A percentile compares a stretch with the other conserved stretches of the same genome.
These are phyloP conservation scores for Sarcomyxa edulis DNA, from an alignment of 768 basidiomycete genomes.

Conservation along the genomic window DNA sequence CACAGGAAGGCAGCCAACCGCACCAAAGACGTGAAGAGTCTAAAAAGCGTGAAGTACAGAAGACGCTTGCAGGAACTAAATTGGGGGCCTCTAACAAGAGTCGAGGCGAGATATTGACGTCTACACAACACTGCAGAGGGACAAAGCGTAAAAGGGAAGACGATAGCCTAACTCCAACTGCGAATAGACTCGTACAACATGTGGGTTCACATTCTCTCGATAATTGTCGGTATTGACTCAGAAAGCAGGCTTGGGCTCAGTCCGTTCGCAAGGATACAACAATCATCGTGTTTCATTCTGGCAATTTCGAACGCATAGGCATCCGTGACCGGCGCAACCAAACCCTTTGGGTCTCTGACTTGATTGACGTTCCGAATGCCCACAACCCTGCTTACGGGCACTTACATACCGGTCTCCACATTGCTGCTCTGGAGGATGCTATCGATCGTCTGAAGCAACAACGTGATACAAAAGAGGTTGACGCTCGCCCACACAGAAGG, in stretches of 20 bases:
- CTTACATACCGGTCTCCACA: slow-evolving; percentile 13
- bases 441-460: slow-evolving; percentile 8
- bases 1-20: too few species aligned
- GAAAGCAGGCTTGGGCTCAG: slow-evolving; percentile 14
- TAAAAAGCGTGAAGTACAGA: too few species aligned
- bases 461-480: background rate
- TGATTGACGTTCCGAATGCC: slow-evolving; percentile 10
- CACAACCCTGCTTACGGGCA: slow-evolving; percentile 11
- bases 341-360: slow-evolving; percentile 13
- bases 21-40: too few species aligned
- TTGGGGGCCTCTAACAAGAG: too few species aligned
- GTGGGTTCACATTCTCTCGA: too few species aligned
- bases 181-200: too few species aligned
- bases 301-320: slow-evolving; percentile 14
- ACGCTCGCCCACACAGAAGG: background rate
- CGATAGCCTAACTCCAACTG: too few species aligned
- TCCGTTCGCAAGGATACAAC: slow-evolving; percentile 10
- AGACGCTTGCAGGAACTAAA: too few species aligned
- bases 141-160: too few species aligned
- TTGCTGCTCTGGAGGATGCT: slow-evolving; percentile 13
- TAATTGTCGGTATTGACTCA: too few species aligned
- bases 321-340: slow-evolving; percentile 13
- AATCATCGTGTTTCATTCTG: slow-evolving; percentile 14
- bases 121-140: too few species aligned
- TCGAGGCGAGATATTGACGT: too few species aligned